Percentiles rank a stretch among this genome's conserved stretches.
phyloP scores from a whole-genome alignment of 2,329 filamentous ascomycete genomes.

The Paracamarosporium sp. region DNA sequence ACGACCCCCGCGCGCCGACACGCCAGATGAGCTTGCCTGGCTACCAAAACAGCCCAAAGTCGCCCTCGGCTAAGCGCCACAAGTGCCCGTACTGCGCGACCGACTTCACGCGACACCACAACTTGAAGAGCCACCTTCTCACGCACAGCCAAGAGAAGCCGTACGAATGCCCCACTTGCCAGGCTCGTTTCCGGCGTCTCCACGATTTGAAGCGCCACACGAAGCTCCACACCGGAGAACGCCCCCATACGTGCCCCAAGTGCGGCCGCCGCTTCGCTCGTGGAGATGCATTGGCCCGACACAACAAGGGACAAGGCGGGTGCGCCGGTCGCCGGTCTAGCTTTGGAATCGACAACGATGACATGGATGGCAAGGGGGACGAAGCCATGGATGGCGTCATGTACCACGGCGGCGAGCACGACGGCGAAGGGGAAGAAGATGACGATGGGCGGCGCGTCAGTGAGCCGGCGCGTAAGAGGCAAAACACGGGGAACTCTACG shows the following conservation, averaged over 20 bases:
- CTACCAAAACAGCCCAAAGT: conserved; percentile 66
- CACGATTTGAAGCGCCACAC: conserved; percentile 96
- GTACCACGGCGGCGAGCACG: conserved; percentile 60
- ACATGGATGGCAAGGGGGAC: conserved; percentile 59
- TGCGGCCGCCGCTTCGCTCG: conserved; percentile 95
- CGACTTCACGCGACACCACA: conserved; percentile 96
- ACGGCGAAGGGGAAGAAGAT: conserved; percentile 65
- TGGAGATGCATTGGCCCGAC: conserved; percentile 90
- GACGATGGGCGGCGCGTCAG: conserved; percentile 63
- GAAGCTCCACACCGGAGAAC: conserved; percentile 95
- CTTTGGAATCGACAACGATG: conserved; percentile 82
- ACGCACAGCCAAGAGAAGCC: conserved; percentile 99
- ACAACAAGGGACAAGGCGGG: conserved; percentile 94
- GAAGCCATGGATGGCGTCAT: conserved; percentile 70
- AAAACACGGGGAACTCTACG: conserved; percentile 62
- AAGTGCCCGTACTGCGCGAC: conserved; percentile 97
- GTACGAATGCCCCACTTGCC: conserved; percentile 91
- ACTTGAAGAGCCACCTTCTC: conserved; percentile 94
- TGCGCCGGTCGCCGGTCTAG: conserved; percentile 91
- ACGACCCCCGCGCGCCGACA: conserved; percentile 57
- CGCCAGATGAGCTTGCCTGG: conserved; percentile 67
- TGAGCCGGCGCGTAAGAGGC: conserved; percentile 76
- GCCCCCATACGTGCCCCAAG: conserved; percentile 92
- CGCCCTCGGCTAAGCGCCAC: conserved; percentile 85
- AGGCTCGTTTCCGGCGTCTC: conserved; percentile 87